A percentile compares a stretch with the other conserved stretches of the same genome.
These are phyloP conservation scores for Ustanciosporium gigantosporum DNA, from an alignment of 1,284 basidiomycete species.

Conservation along the genomic window DNA sequence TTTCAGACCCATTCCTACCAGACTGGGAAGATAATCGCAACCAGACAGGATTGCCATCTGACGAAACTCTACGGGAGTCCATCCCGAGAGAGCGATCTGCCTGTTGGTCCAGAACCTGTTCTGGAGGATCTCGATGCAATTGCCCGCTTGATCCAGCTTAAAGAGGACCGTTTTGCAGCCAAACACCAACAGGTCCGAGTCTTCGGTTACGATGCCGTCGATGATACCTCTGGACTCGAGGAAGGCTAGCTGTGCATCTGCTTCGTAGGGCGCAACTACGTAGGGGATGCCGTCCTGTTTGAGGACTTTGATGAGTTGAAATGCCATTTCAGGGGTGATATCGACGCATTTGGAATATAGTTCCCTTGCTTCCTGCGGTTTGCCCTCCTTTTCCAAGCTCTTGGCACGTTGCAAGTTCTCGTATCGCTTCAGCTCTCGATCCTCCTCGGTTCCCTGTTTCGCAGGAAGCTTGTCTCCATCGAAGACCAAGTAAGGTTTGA, in stretches of 20 bases:
- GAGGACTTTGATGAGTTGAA: conserved; percentile 87
- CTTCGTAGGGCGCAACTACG: conserved; percentile 97
- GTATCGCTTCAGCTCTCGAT: conserved; percentile 72
- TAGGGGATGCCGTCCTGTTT: conserved; percentile 64
- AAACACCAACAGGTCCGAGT: conserved; percentile 96
- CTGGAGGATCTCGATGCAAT: conserved; percentile 79
- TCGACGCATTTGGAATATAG: conserved; percentile 89
- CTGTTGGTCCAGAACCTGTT: conserved; percentile 74
- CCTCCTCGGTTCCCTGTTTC: conserved; percentile 85
- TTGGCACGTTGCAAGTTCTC: conserved; percentile 71
- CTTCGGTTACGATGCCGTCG: conserved; percentile 93
- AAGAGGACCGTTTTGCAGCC: conserved; percentile 73
- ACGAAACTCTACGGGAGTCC: conserved; percentile 87
- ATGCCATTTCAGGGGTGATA: conserved; percentile 96
- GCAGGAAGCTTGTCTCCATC: conserved; percentile 94
- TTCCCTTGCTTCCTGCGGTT: conserved; percentile 78
- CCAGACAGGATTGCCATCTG: conserved; percentile 95
- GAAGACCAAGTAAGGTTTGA: conserved; percentile 90
- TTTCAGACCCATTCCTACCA: conserved; percentile 67
- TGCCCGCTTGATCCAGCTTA: conserved; percentile 63
- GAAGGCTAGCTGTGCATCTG: conserved; percentile 93
- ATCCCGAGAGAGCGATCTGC: conserved; percentile 79
- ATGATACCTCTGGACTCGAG: conserved; percentile 82
- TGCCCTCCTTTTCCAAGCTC: conserved; percentile 75
- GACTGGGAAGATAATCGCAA: conserved; percentile 78